Percentiles rank a stretch among this genome's conserved stretches.
Conservation (phyloP, 768 basidiomycete species). For the Hydnomerulius pinastri region DNA sequence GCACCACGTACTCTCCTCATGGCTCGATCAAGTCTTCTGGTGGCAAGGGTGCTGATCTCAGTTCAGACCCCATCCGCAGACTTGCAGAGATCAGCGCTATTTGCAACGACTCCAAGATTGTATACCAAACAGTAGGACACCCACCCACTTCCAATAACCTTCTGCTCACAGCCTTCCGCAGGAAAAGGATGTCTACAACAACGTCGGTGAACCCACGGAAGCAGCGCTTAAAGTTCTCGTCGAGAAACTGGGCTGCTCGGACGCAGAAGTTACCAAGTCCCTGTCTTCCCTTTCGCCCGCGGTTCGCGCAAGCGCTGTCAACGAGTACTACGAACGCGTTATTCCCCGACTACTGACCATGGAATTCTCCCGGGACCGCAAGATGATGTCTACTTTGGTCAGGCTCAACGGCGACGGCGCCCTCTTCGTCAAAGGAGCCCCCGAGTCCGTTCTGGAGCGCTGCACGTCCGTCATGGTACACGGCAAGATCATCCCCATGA, state of each 20-base stretch:
- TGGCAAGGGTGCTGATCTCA: slow-evolving; percentile 64
- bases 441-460: slow-evolving; percentile 91
- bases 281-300: slow-evolving; percentile 56
- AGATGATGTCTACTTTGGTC: slow-evolving; percentile 98
- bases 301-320: slow-evolving; percentile 79
- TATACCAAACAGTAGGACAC: slow-evolving; percentile 71
- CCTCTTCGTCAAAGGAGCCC: slow-evolving; percentile 93
- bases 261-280: slow-evolving; percentile 56
- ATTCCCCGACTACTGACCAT: slow-evolving; percentile 89
- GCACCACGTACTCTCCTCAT: slow-evolving; percentile 87
- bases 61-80: slow-evolving; percentile 72
- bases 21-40: slow-evolving; percentile 71
- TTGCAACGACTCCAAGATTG: slow-evolving; percentile 92
- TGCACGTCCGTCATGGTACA: slow-evolving; percentile 75
- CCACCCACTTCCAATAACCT: not conserved
- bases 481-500: slow-evolving; percentile 65
- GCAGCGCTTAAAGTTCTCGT: slow-evolving; percentile 93
- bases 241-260: slow-evolving; percentile 87
- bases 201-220: slow-evolving; percentile 96
- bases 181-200: slow-evolving; percentile 79
- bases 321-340: slow-evolving; percentile 73
- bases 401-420: slow-evolving; percentile 66
- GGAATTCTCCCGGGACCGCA: slow-evolving; percentile 97
- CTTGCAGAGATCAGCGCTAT: slow-evolving; percentile 90
- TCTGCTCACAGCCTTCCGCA: slow-evolving; percentile 31